Evolutionary conservation across 768 basidiomycete genomes (phyloP).

Genomic region (Pleurotus eryngii): DNA sequence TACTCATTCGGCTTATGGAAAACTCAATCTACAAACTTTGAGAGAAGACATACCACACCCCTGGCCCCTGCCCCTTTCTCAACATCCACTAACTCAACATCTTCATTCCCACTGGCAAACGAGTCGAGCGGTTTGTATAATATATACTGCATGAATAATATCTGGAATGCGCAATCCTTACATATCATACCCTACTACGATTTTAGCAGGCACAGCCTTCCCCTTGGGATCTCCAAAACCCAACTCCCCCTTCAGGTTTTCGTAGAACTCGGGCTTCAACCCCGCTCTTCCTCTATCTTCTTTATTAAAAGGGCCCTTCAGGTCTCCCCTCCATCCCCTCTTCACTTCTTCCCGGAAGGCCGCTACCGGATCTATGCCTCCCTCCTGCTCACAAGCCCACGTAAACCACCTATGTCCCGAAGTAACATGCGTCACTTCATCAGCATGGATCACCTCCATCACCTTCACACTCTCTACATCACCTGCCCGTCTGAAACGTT

Average conservation of each 20-base stretch:
- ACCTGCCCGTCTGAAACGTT: constrained; percentile 62
- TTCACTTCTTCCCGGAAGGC: constrained; percentile 72
- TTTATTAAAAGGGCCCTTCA: constrained; percentile 82
- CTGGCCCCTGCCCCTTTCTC: too few relatives aligned
- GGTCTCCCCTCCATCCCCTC: constrained; percentile 65
- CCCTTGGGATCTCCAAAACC: constrained; percentile 16
- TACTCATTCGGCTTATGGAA: too few relatives aligned
- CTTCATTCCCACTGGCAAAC: too few relatives aligned
- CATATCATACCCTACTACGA: too few relatives aligned
- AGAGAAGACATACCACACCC: too few relatives aligned
- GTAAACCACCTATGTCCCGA: constrained; percentile 83
- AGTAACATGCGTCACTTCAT: constrained; percentile 82
- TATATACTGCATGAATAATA: too few relatives aligned
- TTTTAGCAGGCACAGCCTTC: too few relatives aligned
- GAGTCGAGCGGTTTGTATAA: too few relatives aligned
- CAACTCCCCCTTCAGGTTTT: constrained; percentile 65
- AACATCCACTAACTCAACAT: too few relatives aligned
- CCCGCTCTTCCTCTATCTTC: constrained; percentile 73
- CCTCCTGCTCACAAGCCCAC: constrained; percentile 59
- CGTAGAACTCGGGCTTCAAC: constrained; percentile 68
- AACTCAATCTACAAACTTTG: too few relatives aligned
- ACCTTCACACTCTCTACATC: constrained; percentile 64
- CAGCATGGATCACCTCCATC: constrained; percentile 74
- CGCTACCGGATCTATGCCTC: constrained; percentile 48
- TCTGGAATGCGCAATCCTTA: too few relatives aligned